Evolutionary conservation across 208 protist species (phyloP), one percentile per base, ranked within the genome.

Genomic region (Balamuthia mandrillaris): DNA sequence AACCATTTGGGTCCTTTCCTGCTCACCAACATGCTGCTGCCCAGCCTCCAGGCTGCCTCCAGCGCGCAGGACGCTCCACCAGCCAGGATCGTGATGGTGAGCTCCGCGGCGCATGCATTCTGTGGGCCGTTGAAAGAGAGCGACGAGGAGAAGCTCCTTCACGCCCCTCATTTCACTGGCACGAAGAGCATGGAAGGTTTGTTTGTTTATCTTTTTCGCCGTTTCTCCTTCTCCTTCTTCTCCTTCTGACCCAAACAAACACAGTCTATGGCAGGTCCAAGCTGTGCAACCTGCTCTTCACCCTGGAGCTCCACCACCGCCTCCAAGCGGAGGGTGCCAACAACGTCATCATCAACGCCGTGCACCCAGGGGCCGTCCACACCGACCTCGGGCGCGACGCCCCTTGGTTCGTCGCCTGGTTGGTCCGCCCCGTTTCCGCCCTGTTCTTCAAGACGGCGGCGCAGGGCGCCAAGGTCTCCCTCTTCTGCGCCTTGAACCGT

Each of bases 221-320:
- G 21, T 56, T 56, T 56, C n/a, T 56, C n/a, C 49, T 56, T 56
- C 49, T 56, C n/a, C n/a, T 56, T 56, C 49, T 56, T 56, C n/a
- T 56, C 49, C 49, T 56, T n/a, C n/a, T n/a, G 21, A 56, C 49
- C 49, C 18, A n/a, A 18, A 56, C 21, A 56, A 78, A 60, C 45
- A 52, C 18, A 3, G 1, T 78, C 3, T 78, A 78, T 33, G 68
- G 68, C 41, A 33, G 37, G 5, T 39, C n/a, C 45, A 78, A 78
- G 68, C 29, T 78, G 35, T 78, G 68, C 68, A 78, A 78, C 27
- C 21, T 78, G 41, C 47, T 78, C 45, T 78, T 78, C 68, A 78
- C 68, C 45, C 68, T 78, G n/a, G 45, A 78, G 31, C 27, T 78
- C n/a, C 29, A 10, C 44, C 49, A n/a, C 49, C 52, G 58, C 24